These are phyloP conservation scores for Ashbya aceris DNA, from an alignment of 1,139 yeast species.

Conservation along the genomic window DNA sequence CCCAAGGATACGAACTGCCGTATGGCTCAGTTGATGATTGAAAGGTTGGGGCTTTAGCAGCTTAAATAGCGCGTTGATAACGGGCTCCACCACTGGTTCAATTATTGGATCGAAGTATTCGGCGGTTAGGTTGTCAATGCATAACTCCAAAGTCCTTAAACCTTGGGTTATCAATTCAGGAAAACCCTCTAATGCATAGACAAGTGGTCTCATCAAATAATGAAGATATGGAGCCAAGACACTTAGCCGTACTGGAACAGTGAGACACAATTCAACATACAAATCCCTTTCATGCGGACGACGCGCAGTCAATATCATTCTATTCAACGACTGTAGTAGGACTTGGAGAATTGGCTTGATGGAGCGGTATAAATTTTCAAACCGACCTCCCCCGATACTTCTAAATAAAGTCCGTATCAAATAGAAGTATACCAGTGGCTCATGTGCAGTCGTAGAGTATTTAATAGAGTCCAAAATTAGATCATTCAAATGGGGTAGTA, in stretches of 20 bases:
- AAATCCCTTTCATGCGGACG: constrained; percentile 87
- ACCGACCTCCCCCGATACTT: constrained; percentile 93
- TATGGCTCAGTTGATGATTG: constrained; percentile 83
- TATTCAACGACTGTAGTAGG: constrained; percentile 73
- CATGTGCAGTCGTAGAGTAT: constrained; percentile 79
- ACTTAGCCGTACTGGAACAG: constrained; percentile 90
- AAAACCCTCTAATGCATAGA: constrained; percentile 79
- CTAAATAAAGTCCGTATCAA: constrained; percentile 82
- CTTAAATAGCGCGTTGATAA: constrained; percentile 87
- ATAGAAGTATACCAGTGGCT: constrained; percentile 84
- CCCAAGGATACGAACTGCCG: constrained; percentile 86
- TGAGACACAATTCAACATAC: constrained; percentile 86
- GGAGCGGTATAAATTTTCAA: constrained; percentile 84
- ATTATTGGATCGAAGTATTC: constrained; percentile 95
- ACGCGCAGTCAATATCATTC: constrained; percentile 73
- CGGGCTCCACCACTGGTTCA: constrained; percentile 90
- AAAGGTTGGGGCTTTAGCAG: constrained; percentile 89
- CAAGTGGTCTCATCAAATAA: constrained; percentile 82
- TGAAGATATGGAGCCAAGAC: constrained; percentile 88
- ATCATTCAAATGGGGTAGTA: constrained; percentile 77
- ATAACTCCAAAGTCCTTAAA: constrained; percentile 83
- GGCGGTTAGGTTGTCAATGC: constrained; percentile 93
- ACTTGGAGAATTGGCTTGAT: constrained; percentile 86
- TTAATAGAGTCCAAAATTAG: constrained; percentile 74
- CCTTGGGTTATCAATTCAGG: constrained; percentile 94